Evolutionary conservation across 2,329 filamentous ascomycete genomes (phyloP).

Genomic region (Magnaporthiopsis poae): DNA sequence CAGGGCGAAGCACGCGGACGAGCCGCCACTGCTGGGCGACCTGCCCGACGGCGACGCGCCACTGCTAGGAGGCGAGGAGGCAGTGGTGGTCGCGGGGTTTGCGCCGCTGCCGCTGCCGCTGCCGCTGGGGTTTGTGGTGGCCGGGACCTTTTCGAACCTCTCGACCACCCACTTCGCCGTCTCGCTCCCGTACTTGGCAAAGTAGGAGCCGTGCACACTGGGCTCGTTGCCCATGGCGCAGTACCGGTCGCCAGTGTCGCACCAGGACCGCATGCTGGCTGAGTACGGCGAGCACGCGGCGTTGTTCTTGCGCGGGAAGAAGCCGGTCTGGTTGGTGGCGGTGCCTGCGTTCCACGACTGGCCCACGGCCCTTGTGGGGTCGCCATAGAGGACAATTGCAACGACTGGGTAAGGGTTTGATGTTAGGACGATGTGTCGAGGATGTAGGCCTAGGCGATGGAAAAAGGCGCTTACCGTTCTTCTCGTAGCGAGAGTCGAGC

Average conservation of each 20-base stretch:
- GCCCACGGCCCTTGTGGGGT: conserved; percentile 14
- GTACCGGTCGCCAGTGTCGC: conserved; percentile 18
- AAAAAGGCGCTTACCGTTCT: not conserved
- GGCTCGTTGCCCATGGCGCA: conserved; percentile 16
- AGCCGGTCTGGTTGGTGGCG: conserved; percentile 13
- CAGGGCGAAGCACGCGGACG: not conserved
- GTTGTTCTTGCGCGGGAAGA: conserved; percentile 17
- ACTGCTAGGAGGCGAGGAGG: not conserved
- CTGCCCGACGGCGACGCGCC: not conserved
- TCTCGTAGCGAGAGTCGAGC: not conserved
- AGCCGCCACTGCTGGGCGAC: not conserved
- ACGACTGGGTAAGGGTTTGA: conserved; percentile 12
- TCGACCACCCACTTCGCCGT: conserved; percentile 16
- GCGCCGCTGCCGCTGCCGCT: not conserved
- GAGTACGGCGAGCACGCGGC: conserved; percentile 15
- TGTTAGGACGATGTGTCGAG: not conserved
- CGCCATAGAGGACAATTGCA: conserved; percentile 17
- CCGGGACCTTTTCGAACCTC: conserved; percentile 11
- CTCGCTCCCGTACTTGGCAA: conserved; percentile 16
- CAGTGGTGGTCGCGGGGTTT: not conserved
- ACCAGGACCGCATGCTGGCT: conserved; percentile 17
- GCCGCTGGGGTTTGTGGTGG: not conserved
- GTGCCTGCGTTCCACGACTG: conserved; percentile 16
- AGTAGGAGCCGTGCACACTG: conserved; percentile 17
- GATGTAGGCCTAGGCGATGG: not conserved